Percentiles rank a stretch among this genome's conserved stretches.
Conservation (phyloP, 768 basidiomycete genomes). For the Lentinus tigrinus region DNA sequence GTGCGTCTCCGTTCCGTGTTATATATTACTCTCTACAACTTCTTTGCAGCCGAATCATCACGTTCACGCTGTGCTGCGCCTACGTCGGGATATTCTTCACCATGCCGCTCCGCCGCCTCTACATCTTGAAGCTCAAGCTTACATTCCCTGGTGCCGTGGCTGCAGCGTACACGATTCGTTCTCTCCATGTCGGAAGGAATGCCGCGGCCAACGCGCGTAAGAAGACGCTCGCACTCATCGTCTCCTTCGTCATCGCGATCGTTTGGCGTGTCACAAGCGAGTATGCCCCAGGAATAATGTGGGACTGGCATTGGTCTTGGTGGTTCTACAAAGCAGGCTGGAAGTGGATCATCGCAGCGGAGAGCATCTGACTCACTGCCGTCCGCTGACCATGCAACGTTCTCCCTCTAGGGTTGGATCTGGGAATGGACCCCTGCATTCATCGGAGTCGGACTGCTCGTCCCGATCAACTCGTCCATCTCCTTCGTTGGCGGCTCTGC, state of each 20-base stretch:
- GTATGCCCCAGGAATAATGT: conserved; percentile 24
- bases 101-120: conserved; percentile 23
- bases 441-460: conserved; percentile 22
- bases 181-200: conserved; percentile 21
- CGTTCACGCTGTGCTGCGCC: conserved; percentile 23
- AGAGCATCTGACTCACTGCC: no score
- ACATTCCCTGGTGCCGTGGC: conserved; percentile 24
- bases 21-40: neutral
- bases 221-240: conserved; percentile 22
- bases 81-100: conserved; percentile 27
- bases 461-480: conserved; percentile 18
- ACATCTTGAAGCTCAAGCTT: conserved; percentile 25
- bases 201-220: conserved; percentile 20
- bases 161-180: conserved; percentile 25
- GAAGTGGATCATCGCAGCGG: conserved; percentile 22
- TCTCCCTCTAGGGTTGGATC: conserved; percentile 18
- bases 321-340: conserved; percentile 25
- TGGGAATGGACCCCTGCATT: conserved; percentile 25
- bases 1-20: neutral
- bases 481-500: conserved; percentile 22
- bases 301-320: conserved; percentile 25
- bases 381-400: conserved; percentile 11
- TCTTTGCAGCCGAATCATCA: conserved; percentile 16
- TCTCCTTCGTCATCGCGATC: conserved; percentile 18
- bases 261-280: conserved; percentile 19